Evolutionary conservation across 306 rosid species (phyloP).

Genomic region (Ammopiptanthus mongolicus): DNA sequence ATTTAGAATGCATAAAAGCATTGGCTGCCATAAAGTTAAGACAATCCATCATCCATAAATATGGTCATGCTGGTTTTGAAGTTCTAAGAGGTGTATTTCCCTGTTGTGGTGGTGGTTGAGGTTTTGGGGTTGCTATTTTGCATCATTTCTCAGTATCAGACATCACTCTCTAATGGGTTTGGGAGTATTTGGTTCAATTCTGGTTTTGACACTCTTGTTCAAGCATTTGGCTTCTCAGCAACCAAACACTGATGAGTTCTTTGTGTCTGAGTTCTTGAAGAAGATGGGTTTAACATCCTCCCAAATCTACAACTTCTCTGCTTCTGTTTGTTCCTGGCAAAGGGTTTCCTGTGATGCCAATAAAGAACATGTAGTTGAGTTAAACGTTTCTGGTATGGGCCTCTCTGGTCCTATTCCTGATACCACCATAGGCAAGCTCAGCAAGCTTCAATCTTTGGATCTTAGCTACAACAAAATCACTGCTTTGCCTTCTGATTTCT

Average conservation of each 20-base stretch:
- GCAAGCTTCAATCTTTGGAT: conserved; percentile 64
- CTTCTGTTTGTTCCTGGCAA: conserved; percentile 74
- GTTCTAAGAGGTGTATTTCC: conserved; percentile 24
- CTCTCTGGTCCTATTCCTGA: conserved; percentile 83
- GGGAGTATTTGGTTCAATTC: conserved; percentile 50
- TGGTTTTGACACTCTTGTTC: conserved; percentile 58
- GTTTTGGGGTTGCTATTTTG: conserved; percentile 21
- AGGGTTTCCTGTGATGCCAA: conserved; percentile 66
- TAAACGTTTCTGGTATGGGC: conserved; percentile 50
- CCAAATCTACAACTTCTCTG: conserved; percentile 47
- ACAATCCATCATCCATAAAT: conserved; percentile 30
- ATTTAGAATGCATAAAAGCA: conserved; percentile 28
- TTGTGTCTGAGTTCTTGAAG: conserved; percentile 63
- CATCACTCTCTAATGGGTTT: conserved; percentile 53
- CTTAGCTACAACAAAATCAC: conserved; percentile 85
- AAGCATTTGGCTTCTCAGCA: conserved; percentile 67
- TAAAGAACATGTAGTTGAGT: conserved; percentile 38
- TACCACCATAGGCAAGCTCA: conserved; percentile 75
- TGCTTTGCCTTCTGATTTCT: conserved; percentile 75
- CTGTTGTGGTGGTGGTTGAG: too few relatives aligned
- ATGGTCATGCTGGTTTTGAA: conserved; percentile 27
- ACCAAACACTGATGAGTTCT: conserved; percentile 79
- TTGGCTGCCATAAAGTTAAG: conserved; percentile 22
- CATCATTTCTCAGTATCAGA: conserved; percentile 19
- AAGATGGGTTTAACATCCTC: conserved; percentile 47